phyloP scores from a whole-genome alignment of 768 basidiomycete genomes.

The Amanita phalloides region DNA sequence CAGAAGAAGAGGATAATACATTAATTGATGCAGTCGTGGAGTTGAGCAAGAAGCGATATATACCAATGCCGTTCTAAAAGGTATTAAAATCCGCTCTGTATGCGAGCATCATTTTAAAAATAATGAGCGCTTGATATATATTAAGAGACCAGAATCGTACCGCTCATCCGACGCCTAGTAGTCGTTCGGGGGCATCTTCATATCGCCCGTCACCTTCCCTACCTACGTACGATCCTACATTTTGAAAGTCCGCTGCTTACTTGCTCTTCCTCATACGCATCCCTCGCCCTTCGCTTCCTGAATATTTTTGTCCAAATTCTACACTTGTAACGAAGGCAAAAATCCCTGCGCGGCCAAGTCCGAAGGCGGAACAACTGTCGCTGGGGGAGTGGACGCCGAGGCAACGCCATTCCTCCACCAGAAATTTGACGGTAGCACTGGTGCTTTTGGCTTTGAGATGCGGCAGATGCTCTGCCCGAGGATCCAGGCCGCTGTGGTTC shows the following conservation, averaged over 20 bases:
- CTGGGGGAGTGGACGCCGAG: not conserved
- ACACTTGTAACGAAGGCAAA: conserved; percentile 4
- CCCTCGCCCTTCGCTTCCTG: not conserved
- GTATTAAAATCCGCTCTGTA: too few relatives aligned
- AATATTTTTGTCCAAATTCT: not conserved
- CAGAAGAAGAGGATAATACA: not conserved
- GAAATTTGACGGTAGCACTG: too few relatives aligned
- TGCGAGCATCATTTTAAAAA: too few relatives aligned
- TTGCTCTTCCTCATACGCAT: not conserved
- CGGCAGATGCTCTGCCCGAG: too few relatives aligned
- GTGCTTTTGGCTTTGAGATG: too few relatives aligned
- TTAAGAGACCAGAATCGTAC: too few relatives aligned
- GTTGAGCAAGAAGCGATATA: conserved; percentile 17
- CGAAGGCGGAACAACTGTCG: not conserved
- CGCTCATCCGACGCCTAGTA: not conserved
- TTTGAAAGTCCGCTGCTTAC: not conserved
- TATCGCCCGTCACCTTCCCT: not conserved
- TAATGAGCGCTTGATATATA: not conserved
- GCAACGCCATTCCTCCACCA: too few relatives aligned
- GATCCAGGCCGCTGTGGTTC: too few relatives aligned
- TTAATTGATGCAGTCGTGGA: not conserved
- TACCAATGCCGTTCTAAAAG: too few relatives aligned
- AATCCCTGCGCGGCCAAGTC: not conserved
- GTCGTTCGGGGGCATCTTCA: conserved; percentile 2
- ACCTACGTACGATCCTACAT: not conserved